Base-by-base conservation (phyloP, 306 rosid genomes). In the Cicer yamashitae region DNA sequence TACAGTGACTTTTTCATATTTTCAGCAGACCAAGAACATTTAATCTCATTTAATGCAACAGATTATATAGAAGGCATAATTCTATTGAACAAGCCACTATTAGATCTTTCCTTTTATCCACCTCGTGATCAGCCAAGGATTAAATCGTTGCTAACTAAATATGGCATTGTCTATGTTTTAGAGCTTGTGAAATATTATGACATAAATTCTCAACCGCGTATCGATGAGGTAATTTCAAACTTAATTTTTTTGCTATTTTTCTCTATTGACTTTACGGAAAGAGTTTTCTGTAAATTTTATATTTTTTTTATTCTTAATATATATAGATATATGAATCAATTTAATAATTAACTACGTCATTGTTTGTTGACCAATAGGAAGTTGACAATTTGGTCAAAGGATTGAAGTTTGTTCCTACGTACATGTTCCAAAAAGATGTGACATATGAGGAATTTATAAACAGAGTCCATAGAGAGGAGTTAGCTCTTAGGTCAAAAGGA, bases 11-110 rank as follows among this genome's bases (percentile, higher is more conserved):
- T 93, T 81, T 38, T 77, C 6, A 72, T 77, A 6, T 82, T 93
- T 78, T 17, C 85, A 14, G 66, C 45, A 44, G 97, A 91, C 53
- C 93, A 89, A 89, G 93, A 93, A 54, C 52, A 2, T 54, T 76
- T 93, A 71, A 89, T 89, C 65, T 74, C 88, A 7, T 50, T 25
- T 9, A 41, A 45, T 41, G 87, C 76, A 11, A 58, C 79, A 3
- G 57, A 87, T 84, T 93, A 79, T 69, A 7, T 93, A 5, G 93
- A 93, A 84, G 98, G 97, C 0, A 22, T 68, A n/a, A 82, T 93
- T 79, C 67, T 86, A 11, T 51, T 91, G 63, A 69, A 81, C 17
- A 79, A 88, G 7, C 77, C 68, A 8, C 81, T 88, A 34, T 10
- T 71, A 2, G 92, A 85, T 14, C 75, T 90, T 67, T 93, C 98